Conservation (phyloP, 2,329 filamentous ascomycete species). For the Pseudocercospora fijiensis region DNA sequence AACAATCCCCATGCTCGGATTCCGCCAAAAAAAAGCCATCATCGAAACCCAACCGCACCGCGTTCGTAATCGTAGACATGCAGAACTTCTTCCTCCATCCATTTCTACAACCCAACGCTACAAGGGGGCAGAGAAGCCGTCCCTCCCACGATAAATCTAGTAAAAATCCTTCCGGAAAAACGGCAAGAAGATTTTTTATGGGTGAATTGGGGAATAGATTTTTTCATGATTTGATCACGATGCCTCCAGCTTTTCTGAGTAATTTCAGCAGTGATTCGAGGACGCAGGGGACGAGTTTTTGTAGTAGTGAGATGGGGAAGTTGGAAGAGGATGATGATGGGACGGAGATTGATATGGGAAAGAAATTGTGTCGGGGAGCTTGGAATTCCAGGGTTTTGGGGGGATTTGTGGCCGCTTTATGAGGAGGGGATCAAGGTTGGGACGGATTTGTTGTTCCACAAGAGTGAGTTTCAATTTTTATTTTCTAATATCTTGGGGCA, state of each 20-base stretch:
- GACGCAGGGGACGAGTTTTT: slow-evolving; percentile 32
- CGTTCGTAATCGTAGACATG: slow-evolving; percentile 36
- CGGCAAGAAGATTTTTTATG: slow-evolving; percentile 35
- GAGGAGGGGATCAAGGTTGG: slow-evolving; percentile 31
- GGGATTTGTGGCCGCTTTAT: slow-evolving; percentile 30
- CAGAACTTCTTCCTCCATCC: slow-evolving; percentile 39
- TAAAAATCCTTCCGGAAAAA: slow-evolving; percentile 30
- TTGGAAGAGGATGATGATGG: slow-evolving; percentile 27
- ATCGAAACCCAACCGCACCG: slow-evolving; percentile 34
- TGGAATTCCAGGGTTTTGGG: slow-evolving; percentile 39
- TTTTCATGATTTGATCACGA: slow-evolving; percentile 35
- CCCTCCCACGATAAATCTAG: slow-evolving; percentile 36
- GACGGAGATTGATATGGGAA: slow-evolving; percentile 30
- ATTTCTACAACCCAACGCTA: slow-evolving; percentile 29
- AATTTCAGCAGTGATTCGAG: slow-evolving; percentile 30
- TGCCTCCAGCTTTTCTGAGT: slow-evolving; percentile 34
- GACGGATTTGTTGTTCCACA: slow-evolving; percentile 36
- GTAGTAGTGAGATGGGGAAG: slow-evolving; percentile 36
- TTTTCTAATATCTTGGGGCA: not conserved
- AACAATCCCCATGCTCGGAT: slow-evolving; percentile 34
- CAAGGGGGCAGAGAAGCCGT: slow-evolving; percentile 30
- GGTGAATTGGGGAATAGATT: slow-evolving; percentile 37
- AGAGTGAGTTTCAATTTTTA: slow-evolving; percentile 23
- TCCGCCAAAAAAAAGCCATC: slow-evolving; percentile 27
- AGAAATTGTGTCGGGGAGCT: slow-evolving; percentile 32